Evolutionary conservation across 2,329 filamentous ascomycete species (phyloP), one percentile per base, ranked within the genome.

Genomic region (Curvularia hawaiiensis): DNA sequence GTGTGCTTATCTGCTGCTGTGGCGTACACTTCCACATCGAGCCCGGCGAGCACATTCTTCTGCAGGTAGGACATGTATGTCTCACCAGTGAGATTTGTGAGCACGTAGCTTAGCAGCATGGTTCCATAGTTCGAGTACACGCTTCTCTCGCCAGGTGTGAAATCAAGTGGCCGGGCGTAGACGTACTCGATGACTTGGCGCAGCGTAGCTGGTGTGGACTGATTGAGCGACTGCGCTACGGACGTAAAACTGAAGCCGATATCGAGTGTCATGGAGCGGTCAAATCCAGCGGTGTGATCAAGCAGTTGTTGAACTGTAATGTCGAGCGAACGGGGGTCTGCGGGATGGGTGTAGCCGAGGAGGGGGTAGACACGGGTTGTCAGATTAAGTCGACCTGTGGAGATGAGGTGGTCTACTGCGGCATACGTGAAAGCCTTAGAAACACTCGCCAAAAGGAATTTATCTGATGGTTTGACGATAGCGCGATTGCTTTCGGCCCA

Each of bases 291-390:
- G 3, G 58, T 63, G 49, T 68, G 66, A 20, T 68, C 50, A 11
- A 70, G 18, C 4, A 70, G 65, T 8, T 70, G 60, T 18, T 64
- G 38, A 4, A 70, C 56, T 1, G 67, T 70, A 45, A 69, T 69
- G 41, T 64, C 38, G 12, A 59, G 26, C 9, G 60, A 53, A 43
- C 67, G 65, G 11, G 52, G 8, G 40, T 70, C 67, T 18, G 39
- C 41, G 3, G 67, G 63, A 2, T 39, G 4, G 20, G 50, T 60
- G 51, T 66, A 64, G 16, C 63, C 61, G 11, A 70, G 56, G 28
- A 66, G 60, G 7, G 67, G 58, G 53, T 66, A 70, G 30, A 65
- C 58, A 2, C 26, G 46, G 0, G 66, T 66, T 5, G 58, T 60
- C 7, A 63, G 56, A 38, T 63, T 64, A 11, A 70, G 54, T 18